These are phyloP conservation scores for Laetiporus sulphureus DNA, from an alignment of 1,284 basidiomycete species.

Conservation along the genomic window DNA sequence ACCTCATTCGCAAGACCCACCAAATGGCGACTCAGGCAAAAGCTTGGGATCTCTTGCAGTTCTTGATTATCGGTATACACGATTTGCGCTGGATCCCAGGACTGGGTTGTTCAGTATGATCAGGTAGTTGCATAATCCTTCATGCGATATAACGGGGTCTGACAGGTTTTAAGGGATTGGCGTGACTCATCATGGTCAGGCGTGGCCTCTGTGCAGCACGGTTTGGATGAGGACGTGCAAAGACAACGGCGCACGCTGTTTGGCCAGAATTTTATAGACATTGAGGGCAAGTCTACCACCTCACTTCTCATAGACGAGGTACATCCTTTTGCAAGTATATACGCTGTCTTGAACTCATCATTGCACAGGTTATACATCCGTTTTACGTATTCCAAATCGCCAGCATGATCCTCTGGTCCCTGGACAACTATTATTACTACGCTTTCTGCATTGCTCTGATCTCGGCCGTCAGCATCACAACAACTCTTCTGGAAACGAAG, in stretches of 20 bases:
- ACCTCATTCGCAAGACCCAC: constrained; percentile 10
- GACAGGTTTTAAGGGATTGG: constrained; percentile 97
- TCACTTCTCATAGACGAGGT: constrained; percentile 90
- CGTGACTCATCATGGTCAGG: constrained; percentile 78
- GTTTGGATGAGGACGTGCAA: constrained; percentile 48
- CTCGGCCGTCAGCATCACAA: constrained; percentile 79
- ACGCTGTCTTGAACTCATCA: neutral
- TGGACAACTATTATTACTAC: constrained; percentile 97
- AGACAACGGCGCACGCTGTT: constrained; percentile 74
- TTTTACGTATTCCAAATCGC: constrained; percentile 99
- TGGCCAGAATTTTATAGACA: constrained; percentile 86
- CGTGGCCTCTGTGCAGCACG: constrained; percentile 54
- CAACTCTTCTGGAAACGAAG: constrained; percentile 90
- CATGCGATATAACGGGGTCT: constrained; percentile 31
- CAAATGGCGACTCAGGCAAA: constrained; percentile 27
- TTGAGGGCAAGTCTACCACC: constrained; percentile 82
- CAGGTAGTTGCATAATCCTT: constrained; percentile 41
- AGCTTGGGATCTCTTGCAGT: constrained; percentile 48
- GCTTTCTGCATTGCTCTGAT: constrained; percentile 97
- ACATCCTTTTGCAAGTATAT: constrained; percentile 2
- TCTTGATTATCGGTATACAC: constrained; percentile 83
- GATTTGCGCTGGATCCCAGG: constrained; percentile 84
- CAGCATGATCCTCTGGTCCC: constrained; percentile 88
- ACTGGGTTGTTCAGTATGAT: constrained; percentile 82
- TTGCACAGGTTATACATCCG: constrained; percentile 76